Base-by-base conservation (phyloP, 106 monocot species). In the Allium cepa region DNA sequence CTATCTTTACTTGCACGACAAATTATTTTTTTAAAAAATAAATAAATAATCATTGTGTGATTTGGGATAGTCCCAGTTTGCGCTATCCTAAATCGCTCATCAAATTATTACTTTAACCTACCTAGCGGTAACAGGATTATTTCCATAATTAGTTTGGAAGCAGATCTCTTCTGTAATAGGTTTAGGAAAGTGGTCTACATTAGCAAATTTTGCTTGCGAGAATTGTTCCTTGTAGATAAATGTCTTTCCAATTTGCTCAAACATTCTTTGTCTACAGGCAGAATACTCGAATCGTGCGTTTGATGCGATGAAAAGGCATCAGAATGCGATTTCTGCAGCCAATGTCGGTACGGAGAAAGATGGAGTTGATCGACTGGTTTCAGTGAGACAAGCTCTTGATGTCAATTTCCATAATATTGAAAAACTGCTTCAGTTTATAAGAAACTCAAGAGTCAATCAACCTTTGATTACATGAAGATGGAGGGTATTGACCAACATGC, bases 251-350 rank as follows among this genome's bases (percentile, higher is more conserved):
- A 48, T 48, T 17, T 17, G 47, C 17, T 9, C 10, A 22, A 22
- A 22, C 22, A 17, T 11, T 49, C 14, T 46, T 63, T 13, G 3
- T 10, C 69, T 15, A 55, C 81, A 95, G 95, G 70, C 85, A 60
- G 77, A 84, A 64, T 83, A 91, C 77, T 71, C 86, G 46, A 88
- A 81, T 69, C 71, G 50, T 70, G 91, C 91, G 64, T 91, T 95
- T 66, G 95, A 95, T 71, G 95, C 95, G 3, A 86, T 90, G 50
- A 91, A 73, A 60, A 95, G 85, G 81, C 85, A 85, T 50, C 79
- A 75, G 28, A 76, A 66, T 81, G 83, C 91, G 65, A 72, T 95
- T 76, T 77, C 80, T 13, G 80, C 69, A 59, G 73, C 83, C 66
- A 79, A 49, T 76, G 50, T 46, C 47, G 78, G 47, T 60, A 49